These are phyloP conservation scores for Yamadazyma sp. DNA, from an alignment of 805 yeast species.

Conservation along the genomic window DNA sequence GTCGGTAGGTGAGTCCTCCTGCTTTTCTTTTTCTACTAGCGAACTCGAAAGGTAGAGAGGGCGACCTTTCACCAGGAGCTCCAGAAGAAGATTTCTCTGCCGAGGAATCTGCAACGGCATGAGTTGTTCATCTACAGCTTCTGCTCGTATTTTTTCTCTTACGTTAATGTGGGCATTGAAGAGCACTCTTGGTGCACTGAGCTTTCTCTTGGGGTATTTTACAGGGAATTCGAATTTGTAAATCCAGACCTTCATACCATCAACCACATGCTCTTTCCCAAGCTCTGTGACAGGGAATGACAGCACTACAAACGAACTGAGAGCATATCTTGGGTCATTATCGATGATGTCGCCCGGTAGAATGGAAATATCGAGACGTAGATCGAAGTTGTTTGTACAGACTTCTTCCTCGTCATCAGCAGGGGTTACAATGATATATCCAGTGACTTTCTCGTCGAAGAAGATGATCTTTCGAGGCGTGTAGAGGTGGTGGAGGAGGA, in stretches of 20 bases:
- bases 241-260: conserved; percentile 8
- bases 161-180: conserved; percentile 20
- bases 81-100: conserved; percentile 9
- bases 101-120: conserved; percentile 6
- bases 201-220: conserved; percentile 31
- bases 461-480: conserved; percentile 6
- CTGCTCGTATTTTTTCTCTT: conserved; percentile 12
- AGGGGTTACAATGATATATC: conserved; percentile 4
- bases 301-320: background rate
- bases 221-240: conserved; percentile 34
- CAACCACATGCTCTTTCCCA: background rate
- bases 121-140: conserved; percentile 2
- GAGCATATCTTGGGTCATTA: conserved; percentile 9
- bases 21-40: background rate
- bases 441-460: conserved; percentile 9
- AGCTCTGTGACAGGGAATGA: conserved; percentile 2
- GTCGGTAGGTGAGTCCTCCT: background rate
- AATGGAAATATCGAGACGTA: conserved; percentile 11
- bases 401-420: background rate
- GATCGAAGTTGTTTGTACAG: background rate
- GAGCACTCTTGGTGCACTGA: conserved; percentile 25
- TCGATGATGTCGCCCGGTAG: conserved; percentile 16
- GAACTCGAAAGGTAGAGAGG: conserved; percentile 1
- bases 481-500: conserved; percentile 5
- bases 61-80: background rate